Conservation (phyloP, 371 early-diverging fungal genomes). For the Amoeboaphelidium protococcarum region DNA sequence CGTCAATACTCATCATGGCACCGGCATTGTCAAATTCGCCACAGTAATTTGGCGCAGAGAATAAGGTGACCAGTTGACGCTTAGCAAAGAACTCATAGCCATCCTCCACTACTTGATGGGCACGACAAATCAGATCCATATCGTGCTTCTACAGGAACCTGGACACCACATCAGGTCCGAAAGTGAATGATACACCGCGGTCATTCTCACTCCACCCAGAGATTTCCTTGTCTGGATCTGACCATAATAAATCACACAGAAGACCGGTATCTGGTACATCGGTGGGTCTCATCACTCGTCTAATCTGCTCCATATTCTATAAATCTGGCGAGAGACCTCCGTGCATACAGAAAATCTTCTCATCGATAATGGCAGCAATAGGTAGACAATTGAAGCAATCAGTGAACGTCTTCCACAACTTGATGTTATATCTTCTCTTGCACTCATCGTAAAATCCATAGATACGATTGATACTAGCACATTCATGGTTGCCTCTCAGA, state of each 20-base stretch:
- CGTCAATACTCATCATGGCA: conserved; percentile 93
- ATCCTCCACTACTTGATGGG: conserved; percentile 87
- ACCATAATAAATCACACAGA: conserved; percentile 83
- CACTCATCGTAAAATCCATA: conserved; percentile 97
- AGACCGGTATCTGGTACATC: conserved; percentile 83
- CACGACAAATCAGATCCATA: conserved; percentile 70
- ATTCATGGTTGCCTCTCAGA: conserved; percentile 85
- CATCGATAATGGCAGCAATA: conserved; percentile 72
- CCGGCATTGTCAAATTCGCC: conserved; percentile 89
- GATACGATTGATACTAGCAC: conserved; percentile 64
- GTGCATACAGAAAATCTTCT: conserved; percentile 87
- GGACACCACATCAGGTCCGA: conserved; percentile 57
- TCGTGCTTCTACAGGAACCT: conserved; percentile 74
- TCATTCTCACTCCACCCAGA: conserved; percentile 69
- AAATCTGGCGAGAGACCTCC: conserved; percentile 84
- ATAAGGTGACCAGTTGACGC: conserved; percentile 74
- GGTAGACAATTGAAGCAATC: conserved; percentile 82
- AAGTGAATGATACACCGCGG: conserved; percentile 71
- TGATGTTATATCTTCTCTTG: conserved; percentile 70
- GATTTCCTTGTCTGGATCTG: conserved; percentile 73
- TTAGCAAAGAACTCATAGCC: conserved; percentile 87
- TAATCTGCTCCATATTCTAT: conserved; percentile 59
- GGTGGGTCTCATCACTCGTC: conserved; percentile 68
- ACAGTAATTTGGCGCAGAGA: conserved; percentile 91
- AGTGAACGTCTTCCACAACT: conserved; percentile 76